Conservation (phyloP, 176 grass and related monocot species). For the Cenchrus fungigraminus region DNA sequence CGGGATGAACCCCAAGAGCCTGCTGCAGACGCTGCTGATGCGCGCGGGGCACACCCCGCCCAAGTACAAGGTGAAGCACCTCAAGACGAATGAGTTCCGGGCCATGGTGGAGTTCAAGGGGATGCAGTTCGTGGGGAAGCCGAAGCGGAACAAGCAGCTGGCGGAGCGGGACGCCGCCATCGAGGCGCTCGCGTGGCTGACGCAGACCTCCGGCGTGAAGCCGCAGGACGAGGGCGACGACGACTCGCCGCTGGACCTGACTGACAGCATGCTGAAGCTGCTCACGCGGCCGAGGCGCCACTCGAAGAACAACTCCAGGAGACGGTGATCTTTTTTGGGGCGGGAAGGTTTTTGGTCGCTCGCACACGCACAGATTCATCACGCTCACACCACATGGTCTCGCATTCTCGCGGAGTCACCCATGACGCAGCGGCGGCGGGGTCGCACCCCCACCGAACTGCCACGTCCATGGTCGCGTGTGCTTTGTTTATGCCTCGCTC, state of each 20-base stretch:
- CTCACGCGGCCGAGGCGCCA: conserved; percentile 67
- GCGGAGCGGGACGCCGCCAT: conserved; percentile 94
- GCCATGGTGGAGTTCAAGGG: conserved; percentile 96
- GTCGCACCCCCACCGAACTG: no score
- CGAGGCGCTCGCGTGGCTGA: conserved; percentile 85
- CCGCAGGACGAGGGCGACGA: conserved; percentile 55
- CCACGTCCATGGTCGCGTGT: no score
- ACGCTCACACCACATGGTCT: not conserved
- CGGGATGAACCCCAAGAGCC: conserved; percentile 78
- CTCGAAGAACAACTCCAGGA: conserved; percentile 40
- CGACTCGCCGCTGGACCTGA: conserved; percentile 72
- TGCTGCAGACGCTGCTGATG: conserved; percentile 96
- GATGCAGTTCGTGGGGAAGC: conserved; percentile 94
- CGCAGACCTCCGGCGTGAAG: conserved; percentile 77
- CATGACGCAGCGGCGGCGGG: no score
- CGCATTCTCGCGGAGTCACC: no score
- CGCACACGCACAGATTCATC: not conserved
- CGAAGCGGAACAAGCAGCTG: conserved; percentile 90
- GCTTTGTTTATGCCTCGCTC: not conserved
- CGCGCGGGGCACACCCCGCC: conserved; percentile 85
- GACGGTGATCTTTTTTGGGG: conserved; percentile 7
- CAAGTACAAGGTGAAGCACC: conserved; percentile 92
- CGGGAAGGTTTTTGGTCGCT: not conserved
- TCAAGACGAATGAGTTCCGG: conserved; percentile 96
- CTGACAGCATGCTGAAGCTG: conserved; percentile 94